phyloP scores from a whole-genome alignment of 371 early-diverging fungal species.

The Lichtheimia hyalospora region DNA sequence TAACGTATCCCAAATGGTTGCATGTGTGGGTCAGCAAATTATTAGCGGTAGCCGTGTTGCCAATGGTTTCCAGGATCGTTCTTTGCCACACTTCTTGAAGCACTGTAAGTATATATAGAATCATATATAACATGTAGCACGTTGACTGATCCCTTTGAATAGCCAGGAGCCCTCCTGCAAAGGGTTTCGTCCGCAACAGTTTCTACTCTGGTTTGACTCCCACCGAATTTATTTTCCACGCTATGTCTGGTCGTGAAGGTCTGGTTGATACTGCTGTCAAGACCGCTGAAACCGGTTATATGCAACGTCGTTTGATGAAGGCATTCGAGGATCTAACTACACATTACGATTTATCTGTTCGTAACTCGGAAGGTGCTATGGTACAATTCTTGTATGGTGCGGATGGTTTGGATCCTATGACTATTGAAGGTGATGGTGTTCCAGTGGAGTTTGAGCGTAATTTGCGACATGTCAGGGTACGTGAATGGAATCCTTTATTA shows the following conservation, averaged over 20 bases:
- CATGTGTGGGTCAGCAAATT: constrained; percentile 99
- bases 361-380: constrained; percentile 91
- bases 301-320: constrained; percentile 99
- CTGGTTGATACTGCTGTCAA: constrained; percentile 99
- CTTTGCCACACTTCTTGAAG: constrained; percentile 96
- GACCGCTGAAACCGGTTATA: constrained; percentile 99
- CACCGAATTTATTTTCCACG: constrained; percentile 99
- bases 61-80: constrained; percentile 95
- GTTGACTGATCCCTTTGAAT: not conserved
- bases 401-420: constrained; percentile 97
- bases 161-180: constrained; percentile 89
- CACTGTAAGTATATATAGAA: constrained; percentile 52
- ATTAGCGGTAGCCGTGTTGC: constrained; percentile 97
- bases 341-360: constrained; percentile 96
- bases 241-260: constrained; percentile 99
- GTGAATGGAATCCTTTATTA: not conserved
- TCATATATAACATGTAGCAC: not conserved
- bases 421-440: constrained; percentile 89
- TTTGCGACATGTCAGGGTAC: constrained; percentile 62
- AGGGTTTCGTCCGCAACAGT: constrained; percentile 98
- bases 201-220: constrained; percentile 97
- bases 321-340: constrained; percentile 96
- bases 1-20: constrained; percentile 99
- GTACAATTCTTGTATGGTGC: constrained; percentile 99
- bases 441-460: constrained; percentile 92